Evolutionary conservation across 306 rosid genomes (phyloP), one percentile per base, ranked within the genome.

Genomic region (Styphnolobium japonicum): DNA sequence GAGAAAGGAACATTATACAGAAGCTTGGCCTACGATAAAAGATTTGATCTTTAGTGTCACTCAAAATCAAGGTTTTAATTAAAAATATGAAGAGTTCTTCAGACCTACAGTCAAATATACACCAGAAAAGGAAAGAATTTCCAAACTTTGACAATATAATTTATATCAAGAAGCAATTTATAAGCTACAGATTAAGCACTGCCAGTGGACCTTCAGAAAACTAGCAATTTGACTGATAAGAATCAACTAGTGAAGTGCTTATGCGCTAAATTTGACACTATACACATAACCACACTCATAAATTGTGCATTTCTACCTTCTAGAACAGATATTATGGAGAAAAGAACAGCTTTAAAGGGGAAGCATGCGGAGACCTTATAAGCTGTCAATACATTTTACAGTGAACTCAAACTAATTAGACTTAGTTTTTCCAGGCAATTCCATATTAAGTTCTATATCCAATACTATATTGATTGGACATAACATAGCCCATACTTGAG

Each of bases 1-100:
- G 92, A 83, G 89, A 90, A 91, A 37, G 92, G 90, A 82, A 86
- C 87, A 39, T 78, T 39, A 46, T 88, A 91, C 61, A 83, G 79
- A 83, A 81, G 31, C 87, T 89, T 93, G 74, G 92, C 98, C 98
- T 93, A 43, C 27, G 36, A 85, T 21, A 65, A 62, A 73, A 61
- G 49, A 73, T 78, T 73, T 45, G 49, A 31, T 36, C 22, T 53
- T 49, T 52, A 67, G 43, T 77, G 51, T 75, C 33, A 48, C 71
- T 52, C 49, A 15, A 58, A 51, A 49, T 31, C 37, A 29, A 66
- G 18, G 15, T 36, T 75, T 37, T 16, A 37, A 52, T 18, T 23
- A 49, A 52, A 25, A 27, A 4, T n/a, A 11, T 21, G n/a, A 1
- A 64, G 16, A 29, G 9, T 53, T 66, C 10, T 65, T 75, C 46